Conservation (phyloP, 345 rosid species). For the Melaleuca quinquenervia region DNA sequence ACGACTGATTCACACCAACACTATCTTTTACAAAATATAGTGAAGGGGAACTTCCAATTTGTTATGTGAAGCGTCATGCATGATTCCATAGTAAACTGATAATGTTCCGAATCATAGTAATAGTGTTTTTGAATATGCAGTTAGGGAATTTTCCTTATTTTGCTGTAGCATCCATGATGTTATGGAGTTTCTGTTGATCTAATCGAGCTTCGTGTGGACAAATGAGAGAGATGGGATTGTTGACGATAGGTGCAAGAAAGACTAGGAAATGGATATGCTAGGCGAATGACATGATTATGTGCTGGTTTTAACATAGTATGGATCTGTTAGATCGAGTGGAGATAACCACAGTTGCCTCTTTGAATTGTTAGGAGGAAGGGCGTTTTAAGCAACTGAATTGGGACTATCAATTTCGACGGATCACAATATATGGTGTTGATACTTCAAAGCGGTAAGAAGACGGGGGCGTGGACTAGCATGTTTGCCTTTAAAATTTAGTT, state of each 20-base stretch:
- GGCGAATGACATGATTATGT: not conserved
- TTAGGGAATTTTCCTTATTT: not conserved
- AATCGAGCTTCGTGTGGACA: not conserved
- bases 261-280: not conserved
- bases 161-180: not conserved
- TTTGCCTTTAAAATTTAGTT: not conserved
- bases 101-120: not conserved
- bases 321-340: not conserved
- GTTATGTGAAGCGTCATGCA: not conserved
- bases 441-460: not conserved
- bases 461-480: not conserved
- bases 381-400: not conserved
- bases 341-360: rapidly evolving
- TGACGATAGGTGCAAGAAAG: not conserved
- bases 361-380: not conserved
- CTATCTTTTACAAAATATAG: not conserved
- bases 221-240: not conserved
- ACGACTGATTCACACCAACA: not conserved
- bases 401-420: not conserved
- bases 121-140: not conserved
- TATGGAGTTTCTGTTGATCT: not conserved
- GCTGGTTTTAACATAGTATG: not conserved
- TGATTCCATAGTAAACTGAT: not conserved
- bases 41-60: not conserved
- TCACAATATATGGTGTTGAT: not conserved